Evolutionary conservation across 345 rosid species (phyloP), one percentile per base, ranked within the genome.

Genomic region (Punica granatum): DNA sequence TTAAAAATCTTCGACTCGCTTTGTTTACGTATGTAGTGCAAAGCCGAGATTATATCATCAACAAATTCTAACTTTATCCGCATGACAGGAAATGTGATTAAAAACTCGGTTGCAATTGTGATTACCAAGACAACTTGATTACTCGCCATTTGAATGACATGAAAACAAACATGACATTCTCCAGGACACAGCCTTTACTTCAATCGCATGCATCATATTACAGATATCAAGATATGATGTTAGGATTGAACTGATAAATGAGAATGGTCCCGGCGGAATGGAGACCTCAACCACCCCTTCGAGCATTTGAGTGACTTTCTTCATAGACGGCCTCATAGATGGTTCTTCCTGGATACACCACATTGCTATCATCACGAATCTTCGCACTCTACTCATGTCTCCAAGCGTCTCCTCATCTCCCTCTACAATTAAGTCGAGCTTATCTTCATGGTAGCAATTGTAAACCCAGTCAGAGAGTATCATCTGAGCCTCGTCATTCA

Each of bases 271-370:
- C 8, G 72, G 66, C 19, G 72, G 65, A 0, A 33, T 3, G 31
- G 66, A 4, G 19, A 69, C 66, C 16, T 69, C 72, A 32, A 42
- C 42, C 6, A 1, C 21, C n/a, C 72, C 72, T 60, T 69, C 72
- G 19, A 69, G 56, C 72, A 69, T 69, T 36, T 61, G 48, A 28
- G 39, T 28, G 14, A 70, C 31, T 13, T 63, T 64, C 68, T 41
- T 64, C 73, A 70, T 70, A 18, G 43, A 36, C 14, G 64, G 68
- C 68, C 73, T 70, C 37, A 64, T 21, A 16, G 54, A 0, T 18
- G 68, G 73, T 18, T 70, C 73, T 21, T 64, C 68, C 23, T 70
- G 64, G 34, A 53, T 70, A 25, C 73, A 64, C 68, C 64, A 70
- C 32, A 70, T 37, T 8, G 68, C 64, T 0, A 19, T 63, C 73